Evolutionary conservation across 1,284 basidiomycete species (phyloP).

Genomic region (Sanghuangporus weigelae): DNA sequence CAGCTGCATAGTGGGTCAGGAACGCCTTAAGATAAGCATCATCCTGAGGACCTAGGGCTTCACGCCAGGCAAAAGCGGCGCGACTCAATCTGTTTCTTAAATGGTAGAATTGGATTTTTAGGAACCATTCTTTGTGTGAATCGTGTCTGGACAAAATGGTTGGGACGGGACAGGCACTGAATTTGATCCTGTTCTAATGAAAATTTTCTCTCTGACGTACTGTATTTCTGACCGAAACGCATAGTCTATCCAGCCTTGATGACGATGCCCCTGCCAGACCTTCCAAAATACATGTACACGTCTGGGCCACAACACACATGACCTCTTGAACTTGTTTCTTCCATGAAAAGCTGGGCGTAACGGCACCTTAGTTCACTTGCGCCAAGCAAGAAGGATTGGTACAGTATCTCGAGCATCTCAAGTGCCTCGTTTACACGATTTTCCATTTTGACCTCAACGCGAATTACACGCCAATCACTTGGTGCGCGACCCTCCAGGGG

Average conservation of each 20-base stretch:
- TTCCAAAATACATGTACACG: not conserved
- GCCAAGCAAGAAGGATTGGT: not conserved
- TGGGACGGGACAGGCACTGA: too few relatives aligned
- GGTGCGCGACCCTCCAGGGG: not conserved
- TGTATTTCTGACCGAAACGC: not conserved
- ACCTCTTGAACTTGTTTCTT: not conserved
- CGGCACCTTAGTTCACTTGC: not conserved
- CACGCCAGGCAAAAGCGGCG: too few relatives aligned
- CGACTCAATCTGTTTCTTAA: too few relatives aligned
- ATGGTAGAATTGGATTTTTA: too few relatives aligned
- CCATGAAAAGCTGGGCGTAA: not conserved
- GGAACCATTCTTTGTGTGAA: too few relatives aligned
- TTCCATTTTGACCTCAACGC: not conserved
- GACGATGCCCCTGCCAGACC: not conserved
- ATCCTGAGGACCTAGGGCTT: too few relatives aligned
- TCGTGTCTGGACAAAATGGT: too few relatives aligned
- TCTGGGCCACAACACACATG: not conserved
- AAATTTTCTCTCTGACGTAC: not conserved
- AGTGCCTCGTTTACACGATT: not conserved
- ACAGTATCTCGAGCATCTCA: too few relatives aligned
- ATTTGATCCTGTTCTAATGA: too few relatives aligned
- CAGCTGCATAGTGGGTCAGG: too few relatives aligned
- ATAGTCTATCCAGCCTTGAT: not conserved
- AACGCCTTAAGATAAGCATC: too few relatives aligned
- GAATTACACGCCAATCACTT: not conserved